Base-by-base conservation (phyloP, 495 filamentous ascomycete genomes). In the Daldinia concentrica region DNA sequence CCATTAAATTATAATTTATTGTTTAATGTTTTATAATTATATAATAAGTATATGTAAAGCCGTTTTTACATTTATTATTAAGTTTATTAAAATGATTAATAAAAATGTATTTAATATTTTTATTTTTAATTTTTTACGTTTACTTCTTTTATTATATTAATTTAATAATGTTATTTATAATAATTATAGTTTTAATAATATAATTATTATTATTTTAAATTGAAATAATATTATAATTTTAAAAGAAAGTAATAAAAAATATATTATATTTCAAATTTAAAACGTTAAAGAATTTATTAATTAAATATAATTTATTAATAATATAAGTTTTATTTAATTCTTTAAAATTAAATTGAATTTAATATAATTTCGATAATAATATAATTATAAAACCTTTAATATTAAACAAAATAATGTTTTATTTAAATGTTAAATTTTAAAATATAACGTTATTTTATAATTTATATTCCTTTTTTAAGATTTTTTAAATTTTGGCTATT, bases 371-470 rank as follows among this genome's bases (percentile, higher is more conserved):
- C 14, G 43, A 39, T 8, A 27, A 58, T 41, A 58, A 58, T 22
- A 27, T 58, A 41, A 58, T 41, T 58, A 39, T 58, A 39, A 14
- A 22, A 27, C 43, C 27, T 26, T 26, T 26, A 26, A 26, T 26
- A 3, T 26, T 26, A 26, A 58, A 58, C 3, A 26, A 22, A 26
- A 58, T 27, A 19, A 22, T 36, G 15, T 58, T 58, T 27, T 41
- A 58, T 58, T 58, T 41, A 58, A 36, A 58, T 3, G 19, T 58
- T 26, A 58, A 58, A n/a, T 58, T 41, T 58, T 58, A 58, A 58
- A 58, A 58, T 24, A 58, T 58, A 39, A 58, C 11, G 27, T 27
- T 58, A 48, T 22, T 58, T 26, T 24, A 26, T 41, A 58, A 41
- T 26, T 58, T 41, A 43, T 59, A 43, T 45, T 45, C 14, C 30